phyloP scores from a whole-genome alignment of 2,329 filamentous ascomycete species.

The Pyricularia pennisetigena region DNA sequence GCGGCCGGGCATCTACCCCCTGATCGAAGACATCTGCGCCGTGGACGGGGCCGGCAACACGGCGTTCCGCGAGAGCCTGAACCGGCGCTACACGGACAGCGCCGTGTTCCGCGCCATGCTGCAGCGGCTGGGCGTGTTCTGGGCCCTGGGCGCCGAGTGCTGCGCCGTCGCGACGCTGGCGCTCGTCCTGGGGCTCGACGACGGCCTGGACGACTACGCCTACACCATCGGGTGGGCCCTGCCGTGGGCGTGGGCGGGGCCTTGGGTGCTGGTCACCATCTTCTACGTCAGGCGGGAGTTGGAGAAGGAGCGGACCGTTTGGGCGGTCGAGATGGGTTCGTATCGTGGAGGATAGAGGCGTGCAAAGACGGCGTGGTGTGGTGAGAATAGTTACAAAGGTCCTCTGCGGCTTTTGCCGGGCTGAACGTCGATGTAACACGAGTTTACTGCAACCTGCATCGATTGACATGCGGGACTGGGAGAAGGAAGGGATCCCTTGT shows the following conservation, averaged over 20 bases:
- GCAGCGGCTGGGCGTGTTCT: conserved; percentile 44
- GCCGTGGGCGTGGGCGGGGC: neutral
- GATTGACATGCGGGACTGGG: no score
- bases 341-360: neutral
- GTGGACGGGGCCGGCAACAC: conserved; percentile 54
- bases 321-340: neutral
- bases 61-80: conserved; percentile 38
- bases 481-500: no score
- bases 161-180: conserved; percentile 32
- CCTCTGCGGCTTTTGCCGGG: no score
- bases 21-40: conserved; percentile 58
- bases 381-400: no score
- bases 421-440: no score
- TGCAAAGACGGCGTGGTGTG: no score
- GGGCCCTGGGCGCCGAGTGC: conserved; percentile 40
- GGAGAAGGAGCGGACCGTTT: neutral
- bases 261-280: neutral
- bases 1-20: conserved; percentile 50
- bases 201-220: neutral
- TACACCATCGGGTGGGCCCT: neutral
- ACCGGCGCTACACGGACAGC: conserved; percentile 41
- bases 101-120: conserved; percentile 43
- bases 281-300: neutral
- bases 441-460: no score
- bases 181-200: neutral